Percentiles rank a stretch among this genome's conserved stretches.
Conservation (phyloP, 1,139 yeast species). For the Arxiozyma bovina region DNA sequence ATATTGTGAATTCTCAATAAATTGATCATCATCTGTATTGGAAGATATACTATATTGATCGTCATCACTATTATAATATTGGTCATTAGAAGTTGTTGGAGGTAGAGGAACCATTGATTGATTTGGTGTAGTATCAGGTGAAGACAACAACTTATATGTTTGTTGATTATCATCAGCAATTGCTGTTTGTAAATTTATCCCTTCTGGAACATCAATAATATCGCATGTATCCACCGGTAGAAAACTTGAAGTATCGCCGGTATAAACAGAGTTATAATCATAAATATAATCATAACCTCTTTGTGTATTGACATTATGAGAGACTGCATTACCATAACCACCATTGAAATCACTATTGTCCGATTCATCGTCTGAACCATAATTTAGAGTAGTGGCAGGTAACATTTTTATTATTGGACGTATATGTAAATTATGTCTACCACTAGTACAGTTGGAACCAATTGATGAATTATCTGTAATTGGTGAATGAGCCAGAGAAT, state of each 20-base stretch:
- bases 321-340: constrained; percentile 42
- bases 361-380: constrained; percentile 65
- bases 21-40: constrained; percentile 11
- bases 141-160: constrained; percentile 1
- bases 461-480: constrained; percentile 30
- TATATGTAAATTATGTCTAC: constrained; percentile 11
- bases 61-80: constrained; percentile 8
- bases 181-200: constrained; percentile 28
- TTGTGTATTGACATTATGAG: constrained; percentile 66
- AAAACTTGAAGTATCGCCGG: constrained; percentile 38
- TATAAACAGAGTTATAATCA: constrained; percentile 79
- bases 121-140: background rate
- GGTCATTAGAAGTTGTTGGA: background rate
- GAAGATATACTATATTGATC: constrained; percentile 23
- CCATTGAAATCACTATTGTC: constrained; percentile 43
- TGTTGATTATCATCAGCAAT: constrained; percentile 20
- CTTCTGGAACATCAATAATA: constrained; percentile 39
- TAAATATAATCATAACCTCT: constrained; percentile 80
- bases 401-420: constrained; percentile 57
- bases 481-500: constrained; percentile 18
- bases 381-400: constrained; percentile 76
- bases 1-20: constrained; percentile 34
- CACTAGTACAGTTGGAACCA: constrained; percentile 21
- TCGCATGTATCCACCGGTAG: constrained; percentile 33
- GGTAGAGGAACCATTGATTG: background rate